Base-by-base conservation (phyloP, 73 alveolate genomes). In the Paramecium primaurelia region DNA sequence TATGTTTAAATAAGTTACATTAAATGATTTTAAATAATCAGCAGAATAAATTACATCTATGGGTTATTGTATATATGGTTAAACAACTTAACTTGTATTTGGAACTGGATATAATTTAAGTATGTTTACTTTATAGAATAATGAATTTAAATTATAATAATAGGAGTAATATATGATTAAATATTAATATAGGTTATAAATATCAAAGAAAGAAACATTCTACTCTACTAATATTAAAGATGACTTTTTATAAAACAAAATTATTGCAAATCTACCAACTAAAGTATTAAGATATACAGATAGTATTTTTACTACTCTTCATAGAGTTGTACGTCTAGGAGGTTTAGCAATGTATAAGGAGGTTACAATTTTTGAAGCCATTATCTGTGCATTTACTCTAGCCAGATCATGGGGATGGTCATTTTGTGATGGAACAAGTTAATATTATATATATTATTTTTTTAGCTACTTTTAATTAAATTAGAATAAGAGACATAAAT, bases 401-500 rank as follows among this genome's bases (percentile, higher is more conserved):
- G 28, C 77, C 10, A 80, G 91, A 45, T 40, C 91, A 45, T 80
- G 91, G 91, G 91, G 91, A 26, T 45, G 71, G 91, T 45, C 91
- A 45, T 80, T 80, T 44, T 80, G 91, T 80, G 73, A 34, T 45
- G 91, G 91, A 42, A 80, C 91, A 42, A 80, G 91, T 80, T 45
- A 45, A 7, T 8, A 20, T 38, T 32, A 1, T 3, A 47, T 30
- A 0, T 73, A 45, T 25, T 32, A 6, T 8, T 22, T 22, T 8
- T 22, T 22, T 44, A 80, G 91, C 91, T 26, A 80, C 91, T 49
- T 80, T 44, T 12, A 80, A 80, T 80, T 32, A 80, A 45, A 80
- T 80, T 26, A 40, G 12, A 11, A 80, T 80, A 8, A 42, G 58
- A 80, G 71, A 47, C 6, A 14, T 80, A 45, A 47, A 42, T n/a